Percentiles rank a stretch among this genome's conserved stretches.
These are phyloP conservation scores for Colletotrichum simmondsii DNA, from an alignment of 2,329 filamentous ascomycete genomes.

Conservation along the genomic window DNA sequence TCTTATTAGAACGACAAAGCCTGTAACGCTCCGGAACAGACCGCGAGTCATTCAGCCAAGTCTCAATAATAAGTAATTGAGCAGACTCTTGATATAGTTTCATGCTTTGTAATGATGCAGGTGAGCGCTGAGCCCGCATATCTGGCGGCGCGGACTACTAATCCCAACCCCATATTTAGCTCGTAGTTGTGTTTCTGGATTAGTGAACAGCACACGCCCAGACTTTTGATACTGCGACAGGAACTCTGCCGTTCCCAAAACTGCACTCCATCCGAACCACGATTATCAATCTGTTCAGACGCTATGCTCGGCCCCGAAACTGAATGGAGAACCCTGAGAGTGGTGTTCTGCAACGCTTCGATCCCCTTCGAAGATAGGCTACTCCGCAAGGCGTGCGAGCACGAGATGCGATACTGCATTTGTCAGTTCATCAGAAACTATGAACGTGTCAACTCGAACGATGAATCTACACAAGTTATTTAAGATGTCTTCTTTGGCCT, in stretches of 20 bases:
- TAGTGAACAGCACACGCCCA: background rate
- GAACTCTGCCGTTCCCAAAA: background rate
- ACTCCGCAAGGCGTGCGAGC: background rate
- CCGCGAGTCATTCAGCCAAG: no score
- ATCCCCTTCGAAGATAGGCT: background rate
- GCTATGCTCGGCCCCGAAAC: background rate
- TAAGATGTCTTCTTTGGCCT: background rate
- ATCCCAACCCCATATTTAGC: background rate
- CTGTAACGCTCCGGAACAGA: background rate
- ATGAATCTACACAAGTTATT: background rate
- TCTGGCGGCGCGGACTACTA: background rate
- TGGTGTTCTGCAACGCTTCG: background rate
- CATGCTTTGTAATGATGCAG: background rate
- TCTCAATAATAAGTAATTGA: background rate
- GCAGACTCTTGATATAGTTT: background rate
- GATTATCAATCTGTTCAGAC: background rate
- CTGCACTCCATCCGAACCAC: background rate
- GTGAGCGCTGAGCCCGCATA: background rate
- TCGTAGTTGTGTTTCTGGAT: background rate
- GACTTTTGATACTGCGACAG: background rate
- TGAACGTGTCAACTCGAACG: background rate
- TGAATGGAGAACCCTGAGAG: background rate
- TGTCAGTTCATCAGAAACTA: background rate
- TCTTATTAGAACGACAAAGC: background rate
- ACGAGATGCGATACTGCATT: background rate